Base-by-base conservation (phyloP, 2,329 filamentous ascomycete species). In the Bipolaris gigantea region DNA sequence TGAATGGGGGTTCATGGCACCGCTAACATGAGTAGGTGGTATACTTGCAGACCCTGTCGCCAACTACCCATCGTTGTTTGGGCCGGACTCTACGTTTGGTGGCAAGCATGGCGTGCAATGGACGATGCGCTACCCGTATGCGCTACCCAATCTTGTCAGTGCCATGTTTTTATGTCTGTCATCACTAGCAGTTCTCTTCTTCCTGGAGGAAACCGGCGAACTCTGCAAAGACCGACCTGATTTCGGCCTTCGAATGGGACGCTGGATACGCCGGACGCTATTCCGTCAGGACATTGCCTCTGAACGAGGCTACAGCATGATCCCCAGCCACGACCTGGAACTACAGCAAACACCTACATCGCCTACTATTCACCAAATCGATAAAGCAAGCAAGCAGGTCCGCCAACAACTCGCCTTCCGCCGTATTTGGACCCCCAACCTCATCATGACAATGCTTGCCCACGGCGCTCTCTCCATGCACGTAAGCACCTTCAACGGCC, bases 111-210 rank as follows among this genome's bases (percentile, higher is more conserved):
- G 85, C 0, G 85, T 86, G 1, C 74, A 79, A 57, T 89, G 88
- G 85, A 84, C 89, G 78, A 77, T 75, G 18, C 73, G 75, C 45
- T 90, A 85, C 72, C 88, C 88, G 0, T 90, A 87, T 73, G 86
- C 86, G 1, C 74, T 90, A 35, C 88, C 88, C 0, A 89, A 88
- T 63, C 72, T 90, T 0, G 76, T 89, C 45, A 89, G 85, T 63
- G 85, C 84, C 1, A 56, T 80, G 0, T 85, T 88, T 52, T 79
- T 90, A 10, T 70, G 83, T 3, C 65, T 77, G 1, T 83, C 85
- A 0, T 79, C 83, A 0, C 45, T 81, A 4, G 75, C 80, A 2
- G 80, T 88, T 2, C 76, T 88, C 51, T 76, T 90, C 21, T 86
- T 85, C 11, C 77, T 90, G 1, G 86, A 90, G 69, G 88, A 90